Evolutionary conservation across 129 eudicot genomes (phyloP), one percentile per base, ranked within the genome.

Genomic region (Chrysanthemum lavandulifolium): DNA sequence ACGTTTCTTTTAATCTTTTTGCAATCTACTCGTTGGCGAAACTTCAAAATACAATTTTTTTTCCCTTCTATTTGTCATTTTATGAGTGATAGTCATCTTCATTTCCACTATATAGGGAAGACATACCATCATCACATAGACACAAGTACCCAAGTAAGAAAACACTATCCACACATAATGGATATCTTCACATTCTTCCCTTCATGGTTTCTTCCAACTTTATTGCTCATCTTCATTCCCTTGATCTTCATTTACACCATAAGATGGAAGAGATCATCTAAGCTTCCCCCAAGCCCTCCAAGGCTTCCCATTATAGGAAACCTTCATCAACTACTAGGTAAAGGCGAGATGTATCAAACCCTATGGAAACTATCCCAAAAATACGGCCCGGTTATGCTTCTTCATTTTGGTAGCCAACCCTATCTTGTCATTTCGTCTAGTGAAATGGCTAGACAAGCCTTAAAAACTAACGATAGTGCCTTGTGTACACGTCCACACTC

Each of bases 371-470:
- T 67, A 16, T 67, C 58, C 5, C 18, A 16, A 43, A 48, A 67
- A 12, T 67, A 67, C 6, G 71, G 71, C 16, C 71, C 71, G 12
- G 18, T 43, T 21, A 67, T 67, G 40, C 71, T 67, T 67, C 71
- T 67, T 5, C 71, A 45, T 48, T 67, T 45, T 21, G 71, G 58
- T 67, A 13, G 27, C 4, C 56, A 67, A 19, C 71, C 71, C 12
- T 19, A 19, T 12, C 52, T 67, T 43, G 10, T 67, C 5, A 67
- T 67, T 13, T 47, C 71, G 10, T 67, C 71, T 7, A 16, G 40
- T 47, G 11, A 47, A 5, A 3, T 48, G 16, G 71, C 71, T 6
- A 12, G 16, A 0, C 16, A 67, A 67, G 71, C 31, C 6, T 45
- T 67, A 2, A 19, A 67, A 48, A 67, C 71, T 3, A 57, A 67